Conservation (phyloP, 352 stramenopile genomes). For the Pythium biforme region DNA sequence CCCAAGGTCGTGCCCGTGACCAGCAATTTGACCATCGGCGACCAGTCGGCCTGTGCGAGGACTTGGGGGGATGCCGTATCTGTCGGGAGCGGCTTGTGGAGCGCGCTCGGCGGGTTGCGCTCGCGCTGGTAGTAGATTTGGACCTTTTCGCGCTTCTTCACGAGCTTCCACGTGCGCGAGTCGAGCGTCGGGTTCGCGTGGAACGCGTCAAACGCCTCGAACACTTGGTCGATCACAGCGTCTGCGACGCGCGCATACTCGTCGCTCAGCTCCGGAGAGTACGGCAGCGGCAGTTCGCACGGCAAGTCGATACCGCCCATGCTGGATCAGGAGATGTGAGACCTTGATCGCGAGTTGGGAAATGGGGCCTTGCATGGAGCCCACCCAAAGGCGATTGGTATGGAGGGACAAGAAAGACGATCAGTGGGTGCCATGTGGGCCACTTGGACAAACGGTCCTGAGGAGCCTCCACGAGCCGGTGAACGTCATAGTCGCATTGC, state of each 20-base stretch:
- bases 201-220: background rate
- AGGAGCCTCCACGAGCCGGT: too few species aligned
- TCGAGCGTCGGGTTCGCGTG: background rate
- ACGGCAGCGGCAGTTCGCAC: slow-evolving; percentile 4
- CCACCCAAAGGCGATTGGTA: too few species aligned
- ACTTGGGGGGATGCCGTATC: background rate
- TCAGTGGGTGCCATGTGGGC: too few species aligned
- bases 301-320: slow-evolving; percentile 7
- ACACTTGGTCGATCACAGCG: slow-evolving; percentile 8
- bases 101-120: slow-evolving; percentile 5
- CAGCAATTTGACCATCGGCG: slow-evolving; percentile 40
- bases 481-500: too few species aligned
- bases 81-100: background rate
- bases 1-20: slow-evolving; percentile 49
- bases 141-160: slow-evolving; percentile 3
- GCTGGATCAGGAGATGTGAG: background rate
- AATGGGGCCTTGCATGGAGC: background rate
- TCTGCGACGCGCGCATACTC: slow-evolving; percentile 5
- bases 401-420: too few species aligned
- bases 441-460: too few species aligned
- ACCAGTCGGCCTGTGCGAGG: slow-evolving; percentile 26
- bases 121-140: slow-evolving; percentile 10
- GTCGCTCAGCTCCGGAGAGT: background rate
- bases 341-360: background rate
- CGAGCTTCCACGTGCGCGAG: slow-evolving; percentile 4